These are phyloP conservation scores for Chaetomium olivaceum DNA, from an alignment of 2,329 filamentous ascomycete genomes.

Conservation along the genomic window DNA sequence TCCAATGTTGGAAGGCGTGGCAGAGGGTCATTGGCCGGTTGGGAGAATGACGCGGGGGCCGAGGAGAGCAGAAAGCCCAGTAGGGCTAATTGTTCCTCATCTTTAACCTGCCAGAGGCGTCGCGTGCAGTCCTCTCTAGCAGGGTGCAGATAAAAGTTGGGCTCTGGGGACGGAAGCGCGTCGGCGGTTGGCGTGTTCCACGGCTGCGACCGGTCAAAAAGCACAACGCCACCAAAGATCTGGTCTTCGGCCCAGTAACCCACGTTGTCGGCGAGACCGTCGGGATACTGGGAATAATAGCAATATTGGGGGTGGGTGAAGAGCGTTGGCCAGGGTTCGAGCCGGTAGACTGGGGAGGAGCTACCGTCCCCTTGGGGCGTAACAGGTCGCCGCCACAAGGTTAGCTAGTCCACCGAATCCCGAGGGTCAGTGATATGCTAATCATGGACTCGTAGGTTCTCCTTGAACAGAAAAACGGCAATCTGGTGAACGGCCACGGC, in stretches of 20 bases:
- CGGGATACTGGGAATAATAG: background rate
- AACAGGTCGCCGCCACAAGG: background rate
- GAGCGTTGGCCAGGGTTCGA: background rate
- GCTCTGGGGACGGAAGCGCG: background rate
- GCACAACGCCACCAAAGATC: slow-evolving; percentile 7
- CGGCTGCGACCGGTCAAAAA: slow-evolving; percentile 6
- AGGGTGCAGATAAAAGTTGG: slow-evolving; percentile 10
- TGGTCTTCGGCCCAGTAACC: slow-evolving; percentile 17
- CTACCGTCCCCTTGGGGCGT: background rate
- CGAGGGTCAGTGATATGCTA: background rate
- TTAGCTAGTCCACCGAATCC: background rate
- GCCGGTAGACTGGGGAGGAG: background rate
- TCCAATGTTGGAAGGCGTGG: slow-evolving; percentile 1
- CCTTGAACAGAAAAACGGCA: slow-evolving; percentile 4
- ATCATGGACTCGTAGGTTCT: background rate
- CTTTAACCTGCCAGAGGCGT: slow-evolving; percentile 7
- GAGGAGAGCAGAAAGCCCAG: background rate
- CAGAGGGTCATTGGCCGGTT: background rate
- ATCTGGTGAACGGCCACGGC: slow-evolving; percentile 7
- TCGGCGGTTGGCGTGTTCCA: background rate
- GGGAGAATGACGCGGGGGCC: background rate
- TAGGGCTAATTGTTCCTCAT: slow-evolving; percentile 4
- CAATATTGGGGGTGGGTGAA: slow-evolving; percentile 1
- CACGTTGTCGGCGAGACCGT: slow-evolving; percentile 6
- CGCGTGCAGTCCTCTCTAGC: background rate